These are phyloP conservation scores for Caryopteris hybrid DNA, from an alignment of 305 asterid species.

Conservation along the genomic window DNA sequence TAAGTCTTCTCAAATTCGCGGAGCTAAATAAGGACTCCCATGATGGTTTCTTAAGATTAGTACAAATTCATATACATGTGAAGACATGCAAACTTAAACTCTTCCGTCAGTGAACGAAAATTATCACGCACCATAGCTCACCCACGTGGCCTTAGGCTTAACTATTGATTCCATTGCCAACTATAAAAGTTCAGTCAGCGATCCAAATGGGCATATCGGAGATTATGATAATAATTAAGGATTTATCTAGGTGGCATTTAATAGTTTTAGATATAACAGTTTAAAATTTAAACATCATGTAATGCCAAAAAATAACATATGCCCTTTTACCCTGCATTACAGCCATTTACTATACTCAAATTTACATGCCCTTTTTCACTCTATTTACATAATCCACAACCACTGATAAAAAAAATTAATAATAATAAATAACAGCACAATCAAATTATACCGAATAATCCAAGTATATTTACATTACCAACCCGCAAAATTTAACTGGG, in stretches of 20 bases:
- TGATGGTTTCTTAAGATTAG: constrained; percentile 5
- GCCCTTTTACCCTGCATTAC: neutral
- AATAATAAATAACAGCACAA: neutral
- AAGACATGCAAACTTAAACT: neutral
- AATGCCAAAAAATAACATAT: neutral
- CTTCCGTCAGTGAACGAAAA: neutral
- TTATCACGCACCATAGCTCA: neutral
- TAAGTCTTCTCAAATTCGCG: constrained; percentile 9
- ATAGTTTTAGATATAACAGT: neutral
- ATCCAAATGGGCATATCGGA: neutral
- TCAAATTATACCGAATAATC: neutral
- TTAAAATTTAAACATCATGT: too few species aligned
- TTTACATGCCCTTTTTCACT: neutral
- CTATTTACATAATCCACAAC: constrained; percentile 1
- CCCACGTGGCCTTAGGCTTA: neutral
- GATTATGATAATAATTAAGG: neutral
- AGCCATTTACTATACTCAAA: neutral
- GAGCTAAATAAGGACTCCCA: constrained; percentile 3
- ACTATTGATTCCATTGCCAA: neutral
- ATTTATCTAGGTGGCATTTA: neutral
- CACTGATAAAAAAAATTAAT: neutral
- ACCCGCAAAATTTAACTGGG: neutral
- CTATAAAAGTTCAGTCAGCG: neutral
- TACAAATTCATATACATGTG: neutral
- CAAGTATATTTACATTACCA: neutral